A percentile compares a stretch with the other conserved stretches of the same genome.
Conservation (phyloP, 352 stramenopile genomes). For the Globisporangium cederbergense region DNA sequence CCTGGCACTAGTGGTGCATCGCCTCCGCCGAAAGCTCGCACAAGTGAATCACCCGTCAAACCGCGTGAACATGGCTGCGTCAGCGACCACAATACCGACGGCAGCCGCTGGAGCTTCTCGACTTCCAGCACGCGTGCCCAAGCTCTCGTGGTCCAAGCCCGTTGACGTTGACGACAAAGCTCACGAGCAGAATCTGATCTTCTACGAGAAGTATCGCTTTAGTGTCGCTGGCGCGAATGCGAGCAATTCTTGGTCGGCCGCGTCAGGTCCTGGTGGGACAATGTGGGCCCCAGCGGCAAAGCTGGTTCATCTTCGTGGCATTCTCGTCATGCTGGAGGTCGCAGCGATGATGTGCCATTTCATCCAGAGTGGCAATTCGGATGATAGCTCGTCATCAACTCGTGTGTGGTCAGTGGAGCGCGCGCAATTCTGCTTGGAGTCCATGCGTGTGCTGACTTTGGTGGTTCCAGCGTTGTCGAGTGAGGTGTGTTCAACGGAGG, state of each 20-base stretch:
- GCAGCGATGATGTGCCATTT: constrained; percentile 61
- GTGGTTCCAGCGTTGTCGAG: constrained; percentile 63
- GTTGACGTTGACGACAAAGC: constrained; percentile 85
- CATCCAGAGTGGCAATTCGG: constrained; percentile 49
- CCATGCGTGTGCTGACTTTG: constrained; percentile 66
- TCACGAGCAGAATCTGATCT: constrained; percentile 77
- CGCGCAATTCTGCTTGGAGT: constrained; percentile 77
- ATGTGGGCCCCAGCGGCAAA: constrained; percentile 79
- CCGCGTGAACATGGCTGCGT: constrained; percentile 18
- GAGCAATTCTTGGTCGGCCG: constrained; percentile 54
- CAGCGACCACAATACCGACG: constrained; percentile 43
- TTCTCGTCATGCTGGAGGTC: constrained; percentile 80
- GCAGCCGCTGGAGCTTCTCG: constrained; percentile 48
- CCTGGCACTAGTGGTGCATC: constrained; percentile 68
- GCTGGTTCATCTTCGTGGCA: constrained; percentile 64
- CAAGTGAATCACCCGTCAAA: constrained; percentile 61
- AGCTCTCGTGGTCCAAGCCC: constrained; percentile 70
- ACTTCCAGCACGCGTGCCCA: constrained; percentile 64
- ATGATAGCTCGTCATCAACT: constrained; percentile 48
- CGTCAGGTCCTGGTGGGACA: constrained; percentile 39
- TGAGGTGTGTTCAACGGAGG: constrained; percentile 77
- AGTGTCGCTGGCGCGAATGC: constrained; percentile 45
- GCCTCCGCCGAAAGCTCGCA: constrained; percentile 56
- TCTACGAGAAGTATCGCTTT: constrained; percentile 84
- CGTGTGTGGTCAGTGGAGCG: constrained; percentile 77